Evolutionary conservation across 164 flowering plant genomes (phyloP), one percentile per base, ranked within the genome.

Genomic region (Buxus sempervirens): DNA sequence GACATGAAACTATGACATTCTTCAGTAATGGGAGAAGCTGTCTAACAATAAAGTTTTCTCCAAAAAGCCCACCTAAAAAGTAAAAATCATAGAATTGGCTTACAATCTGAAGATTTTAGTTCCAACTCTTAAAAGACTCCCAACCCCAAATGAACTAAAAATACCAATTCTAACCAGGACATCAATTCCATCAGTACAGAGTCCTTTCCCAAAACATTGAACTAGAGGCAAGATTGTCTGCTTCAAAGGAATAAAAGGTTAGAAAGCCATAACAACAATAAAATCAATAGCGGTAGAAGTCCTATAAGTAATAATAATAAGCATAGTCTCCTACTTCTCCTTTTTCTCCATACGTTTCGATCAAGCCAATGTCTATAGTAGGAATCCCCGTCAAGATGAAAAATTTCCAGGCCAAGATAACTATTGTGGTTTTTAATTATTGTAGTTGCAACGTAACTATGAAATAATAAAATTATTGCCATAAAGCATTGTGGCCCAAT

Each of bases 131-230:
- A 53, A 13, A 54, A 16, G 27, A 77, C 54, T 57, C 36, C 24
- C 48, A 79, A 18, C 66, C 68, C 10, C 24, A 58, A 72, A 66
- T 68, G 72, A 78, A 63, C 62, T 9, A 67, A 70, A 67, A 32
- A 60, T 92, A 95, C 99, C 99, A 81, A 90, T 90, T 88, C 99
- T 84, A 83, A 90, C 85, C 79, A 95, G 83, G 70, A 77, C 96
- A 80, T 92, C 99, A 75, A 90, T 85, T 70, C 97, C 99, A 79
- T 92, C 99, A 61, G 82, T 62, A 74, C 85, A 82, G 45, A 95
- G 85, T 77, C 97, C 96, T 82, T 85, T 95, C 61, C 99, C 99
- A 70, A 92, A 90, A 82, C 84, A 86, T 26, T 87, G 90, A 72
- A 95, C 76, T 58, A 95, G 78, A 70, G 99, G 99, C 78, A 92